Conservation (phyloP, 1,139 yeast genomes). For the Entelexis paramagnoliae region DNA sequence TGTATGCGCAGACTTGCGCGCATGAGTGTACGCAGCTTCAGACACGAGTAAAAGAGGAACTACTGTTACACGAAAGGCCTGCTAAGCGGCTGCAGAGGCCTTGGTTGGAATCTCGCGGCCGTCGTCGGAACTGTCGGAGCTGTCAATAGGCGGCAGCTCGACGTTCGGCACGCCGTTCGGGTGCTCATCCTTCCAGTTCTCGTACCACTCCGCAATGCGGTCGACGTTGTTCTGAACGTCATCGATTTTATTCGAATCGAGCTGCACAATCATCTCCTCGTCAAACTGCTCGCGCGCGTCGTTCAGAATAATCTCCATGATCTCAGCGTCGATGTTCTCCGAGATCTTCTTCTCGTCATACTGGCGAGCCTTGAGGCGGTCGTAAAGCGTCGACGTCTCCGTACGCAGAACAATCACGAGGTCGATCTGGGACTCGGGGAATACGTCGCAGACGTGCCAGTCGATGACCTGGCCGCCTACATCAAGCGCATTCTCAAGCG, state of each 20-base stretch:
- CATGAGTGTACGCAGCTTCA: too few relatives aligned
- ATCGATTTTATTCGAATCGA: slow-evolving; percentile 59
- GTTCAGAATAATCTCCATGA: slow-evolving; percentile 81
- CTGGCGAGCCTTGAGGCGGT: slow-evolving; percentile 56
- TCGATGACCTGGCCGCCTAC: slow-evolving; percentile 82
- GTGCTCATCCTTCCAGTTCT: slow-evolving; percentile 53
- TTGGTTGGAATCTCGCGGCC: slow-evolving; percentile 11
- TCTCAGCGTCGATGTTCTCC: slow-evolving; percentile 92
- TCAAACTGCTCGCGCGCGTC: slow-evolving; percentile 81
- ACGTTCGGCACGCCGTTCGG: slow-evolving; percentile 22
- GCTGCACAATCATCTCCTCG: slow-evolving; percentile 70
- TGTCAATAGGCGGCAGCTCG: slow-evolving; percentile 13
- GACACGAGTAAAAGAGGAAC: too few relatives aligned
- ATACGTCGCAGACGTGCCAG: slow-evolving; percentile 96
- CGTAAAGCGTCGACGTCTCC: slow-evolving; percentile 59
- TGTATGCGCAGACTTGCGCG: too few relatives aligned
- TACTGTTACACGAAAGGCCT: too few relatives aligned
- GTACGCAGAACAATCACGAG: slow-evolving; percentile 81
- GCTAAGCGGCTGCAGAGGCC: background rate
- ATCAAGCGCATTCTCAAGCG: slow-evolving; percentile 64
- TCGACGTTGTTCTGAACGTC: slow-evolving; percentile 73
- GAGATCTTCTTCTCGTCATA: slow-evolving; percentile 72
- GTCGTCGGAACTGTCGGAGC: slow-evolving; percentile 20
- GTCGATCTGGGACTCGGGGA: slow-evolving; percentile 87
- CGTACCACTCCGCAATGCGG: slow-evolving; percentile 63